A percentile compares a stretch with the other conserved stretches of the same genome.
Evolutionary conservation across 176 grass and related monocot species (phyloP).

Genomic region (Thinopyrum elongatum): DNA sequence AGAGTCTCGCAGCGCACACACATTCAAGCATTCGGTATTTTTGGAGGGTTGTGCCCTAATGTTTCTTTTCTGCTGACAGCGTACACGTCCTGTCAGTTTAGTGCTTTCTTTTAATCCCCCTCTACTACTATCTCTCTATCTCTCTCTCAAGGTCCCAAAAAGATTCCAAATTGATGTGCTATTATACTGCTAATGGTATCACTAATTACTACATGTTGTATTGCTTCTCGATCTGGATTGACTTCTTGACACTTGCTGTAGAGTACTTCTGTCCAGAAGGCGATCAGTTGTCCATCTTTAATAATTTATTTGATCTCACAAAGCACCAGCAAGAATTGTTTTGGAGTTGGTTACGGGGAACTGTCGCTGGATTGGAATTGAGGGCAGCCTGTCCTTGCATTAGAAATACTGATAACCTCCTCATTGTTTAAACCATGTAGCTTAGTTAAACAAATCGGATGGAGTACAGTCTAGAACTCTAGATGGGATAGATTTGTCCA

Average conservation of each 20-base stretch:
- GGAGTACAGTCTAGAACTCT: conserved; percentile 31
- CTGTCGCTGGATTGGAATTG: conserved; percentile 48
- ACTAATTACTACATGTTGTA: conserved; percentile 23
- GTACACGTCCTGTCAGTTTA: conserved; percentile 32
- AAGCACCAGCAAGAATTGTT: conserved; percentile 34
- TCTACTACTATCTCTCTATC: not conserved
- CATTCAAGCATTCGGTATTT: conserved; percentile 33
- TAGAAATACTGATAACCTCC: conserved; percentile 29
- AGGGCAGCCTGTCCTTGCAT: conserved; percentile 33
- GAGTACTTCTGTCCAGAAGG: conserved; percentile 27
- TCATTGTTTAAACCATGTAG: conserved; percentile 10
- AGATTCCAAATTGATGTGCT: conserved; percentile 5
- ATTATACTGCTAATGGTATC: conserved; percentile 28
- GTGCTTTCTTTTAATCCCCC: not conserved
- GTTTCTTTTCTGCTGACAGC: conserved; percentile 69
- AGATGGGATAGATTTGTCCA: conserved; percentile 35
- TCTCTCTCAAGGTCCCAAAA: not conserved
- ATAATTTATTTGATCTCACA: conserved; percentile 20
- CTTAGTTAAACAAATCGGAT: conserved; percentile 31
- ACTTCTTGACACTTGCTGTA: conserved; percentile 46
- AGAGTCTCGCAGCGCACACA: conserved; percentile 34
- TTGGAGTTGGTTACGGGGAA: conserved; percentile 44
- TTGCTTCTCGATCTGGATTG: conserved; percentile 30
- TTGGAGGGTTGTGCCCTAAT: conserved; percentile 43
- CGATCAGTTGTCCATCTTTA: conserved; percentile 24